Evolutionary conservation across 352 stramenopile species (phyloP).

Genomic region (Phytophthora brassicae): DNA sequence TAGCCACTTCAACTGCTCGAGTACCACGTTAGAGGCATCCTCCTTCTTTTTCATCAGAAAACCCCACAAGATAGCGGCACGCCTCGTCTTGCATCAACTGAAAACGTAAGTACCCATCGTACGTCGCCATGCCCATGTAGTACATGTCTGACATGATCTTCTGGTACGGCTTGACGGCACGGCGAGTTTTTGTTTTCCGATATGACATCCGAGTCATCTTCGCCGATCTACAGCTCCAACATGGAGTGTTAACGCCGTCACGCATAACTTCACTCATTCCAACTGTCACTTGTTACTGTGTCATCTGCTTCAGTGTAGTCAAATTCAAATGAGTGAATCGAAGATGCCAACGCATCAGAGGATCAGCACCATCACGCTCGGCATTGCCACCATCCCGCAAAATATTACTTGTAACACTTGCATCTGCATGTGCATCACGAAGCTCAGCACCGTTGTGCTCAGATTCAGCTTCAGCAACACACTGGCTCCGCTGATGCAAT

Average conservation of each 20-base stretch:
- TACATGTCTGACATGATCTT: background rate
- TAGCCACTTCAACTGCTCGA: background rate
- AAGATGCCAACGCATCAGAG: slow-evolving; percentile 3
- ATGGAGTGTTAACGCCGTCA: background rate
- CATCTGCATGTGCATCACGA: background rate
- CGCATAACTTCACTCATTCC: background rate
- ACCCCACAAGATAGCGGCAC: slow-evolving; percentile 5
- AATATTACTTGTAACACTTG: background rate
- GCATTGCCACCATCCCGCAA: too few species aligned
- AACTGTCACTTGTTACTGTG: background rate
- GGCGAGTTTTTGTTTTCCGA: background rate
- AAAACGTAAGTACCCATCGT: slow-evolving; percentile 17
- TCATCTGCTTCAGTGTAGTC: slow-evolving; percentile 5
- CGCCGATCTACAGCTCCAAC: slow-evolving; percentile 3
- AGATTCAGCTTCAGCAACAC: background rate
- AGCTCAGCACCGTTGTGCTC: background rate
- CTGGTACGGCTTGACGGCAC: background rate
- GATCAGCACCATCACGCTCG: background rate
- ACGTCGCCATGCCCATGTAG: slow-evolving; percentile 4
- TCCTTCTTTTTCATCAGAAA: slow-evolving; percentile 14
- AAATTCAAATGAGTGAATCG: slow-evolving; percentile 7
- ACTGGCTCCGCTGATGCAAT: background rate
- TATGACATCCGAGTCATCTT: slow-evolving; percentile 19
- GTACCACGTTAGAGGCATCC: slow-evolving; percentile 1
- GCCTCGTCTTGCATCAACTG: slow-evolving; percentile 12